A percentile compares a stretch with the other conserved stretches of the same genome.
phyloP scores from a whole-genome alignment of 2,329 filamentous ascomycete species.

The Exutisphaerella laricina region DNA sequence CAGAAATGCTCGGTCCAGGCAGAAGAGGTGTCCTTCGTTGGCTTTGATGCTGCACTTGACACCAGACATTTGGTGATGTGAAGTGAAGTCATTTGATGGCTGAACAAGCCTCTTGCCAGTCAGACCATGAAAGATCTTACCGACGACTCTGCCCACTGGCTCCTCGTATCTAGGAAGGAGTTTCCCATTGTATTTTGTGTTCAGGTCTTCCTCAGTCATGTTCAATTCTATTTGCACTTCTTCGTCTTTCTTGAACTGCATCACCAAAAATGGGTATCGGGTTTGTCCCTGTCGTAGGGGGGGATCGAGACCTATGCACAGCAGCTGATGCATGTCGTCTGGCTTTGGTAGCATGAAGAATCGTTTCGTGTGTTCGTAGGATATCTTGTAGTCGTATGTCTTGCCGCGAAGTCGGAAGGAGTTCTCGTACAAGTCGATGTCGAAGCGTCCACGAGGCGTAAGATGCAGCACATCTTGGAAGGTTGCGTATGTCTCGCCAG shows the following conservation, averaged over 20 bases:
- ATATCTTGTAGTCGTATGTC: constrained; percentile 99
- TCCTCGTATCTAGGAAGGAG: constrained; percentile 86
- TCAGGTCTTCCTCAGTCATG: constrained; percentile 82
- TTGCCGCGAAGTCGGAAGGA: constrained; percentile 97
- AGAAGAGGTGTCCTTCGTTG: constrained; percentile 95
- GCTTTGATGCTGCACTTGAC: constrained; percentile 99
- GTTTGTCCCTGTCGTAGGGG: constrained; percentile 96
- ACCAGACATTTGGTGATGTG: constrained; percentile 86
- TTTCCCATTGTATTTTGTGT: constrained; percentile 83
- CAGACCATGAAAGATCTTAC: constrained; percentile 89
- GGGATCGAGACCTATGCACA: constrained; percentile 89
- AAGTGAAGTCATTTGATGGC: constrained; percentile 89
- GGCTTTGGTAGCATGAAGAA: constrained; percentile 98
- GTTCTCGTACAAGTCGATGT: constrained; percentile 98
- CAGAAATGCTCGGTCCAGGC: constrained; percentile 96
- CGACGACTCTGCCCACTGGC: constrained; percentile 86
- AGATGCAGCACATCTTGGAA: constrained; percentile 96
- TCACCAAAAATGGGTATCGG: constrained; percentile 94
- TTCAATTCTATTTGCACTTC: constrained; percentile 96
- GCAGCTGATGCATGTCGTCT: constrained; percentile 93
- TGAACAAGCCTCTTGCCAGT: constrained; percentile 93
- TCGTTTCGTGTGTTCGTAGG: constrained; percentile 96
- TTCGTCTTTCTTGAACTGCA: constrained; percentile 98
- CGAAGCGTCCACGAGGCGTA: constrained; percentile 96
- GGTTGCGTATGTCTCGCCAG: constrained; percentile 96